These are phyloP conservation scores for Agaricales sp. DNA, from an alignment of 1,284 basidiomycete genomes.

Conservation along the genomic window DNA sequence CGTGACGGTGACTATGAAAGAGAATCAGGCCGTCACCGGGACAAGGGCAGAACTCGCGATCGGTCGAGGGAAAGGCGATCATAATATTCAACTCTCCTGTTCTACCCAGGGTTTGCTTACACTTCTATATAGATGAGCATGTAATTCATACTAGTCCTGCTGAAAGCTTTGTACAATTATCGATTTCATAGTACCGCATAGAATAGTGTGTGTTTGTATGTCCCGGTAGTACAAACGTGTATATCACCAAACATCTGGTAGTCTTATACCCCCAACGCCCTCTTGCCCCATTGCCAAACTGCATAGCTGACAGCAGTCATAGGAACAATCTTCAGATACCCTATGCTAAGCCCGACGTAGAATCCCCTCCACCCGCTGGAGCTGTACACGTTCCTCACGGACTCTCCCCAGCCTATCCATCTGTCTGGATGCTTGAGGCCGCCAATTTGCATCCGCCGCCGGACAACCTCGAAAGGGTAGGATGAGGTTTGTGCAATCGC, in stretches of 20 bases:
- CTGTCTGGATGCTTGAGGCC: slow-evolving; percentile 71
- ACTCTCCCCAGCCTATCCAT: slow-evolving; percentile 77
- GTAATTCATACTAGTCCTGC: too few species aligned
- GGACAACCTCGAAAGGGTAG: slow-evolving; percentile 94
- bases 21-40: too few species aligned
- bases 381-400: slow-evolving; percentile 58
- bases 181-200: too few species aligned
- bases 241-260: too few species aligned
- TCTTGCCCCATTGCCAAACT: slow-evolving; percentile 68
- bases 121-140: too few species aligned
- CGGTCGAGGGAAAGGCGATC: background rate
- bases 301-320: slow-evolving; percentile 86
- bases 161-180: background rate
- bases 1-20: slow-evolving; percentile 7
- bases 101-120: background rate
- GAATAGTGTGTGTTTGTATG: background rate
- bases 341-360: slow-evolving; percentile 89
- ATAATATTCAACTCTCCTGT: background rate
- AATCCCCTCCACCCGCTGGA: slow-evolving; percentile 79
- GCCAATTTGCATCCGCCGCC: slow-evolving; percentile 94
- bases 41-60: background rate
- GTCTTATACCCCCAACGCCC: slow-evolving; percentile 41
- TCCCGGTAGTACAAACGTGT: background rate
- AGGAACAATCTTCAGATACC: slow-evolving; percentile 93
- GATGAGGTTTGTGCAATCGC: slow-evolving; percentile 84